Percentiles rank a stretch among this genome's conserved stretches.
These are phyloP conservation scores for Beauveria sp. DNA, from an alignment of 2,329 filamentous ascomycete genomes.

Conservation along the genomic window DNA sequence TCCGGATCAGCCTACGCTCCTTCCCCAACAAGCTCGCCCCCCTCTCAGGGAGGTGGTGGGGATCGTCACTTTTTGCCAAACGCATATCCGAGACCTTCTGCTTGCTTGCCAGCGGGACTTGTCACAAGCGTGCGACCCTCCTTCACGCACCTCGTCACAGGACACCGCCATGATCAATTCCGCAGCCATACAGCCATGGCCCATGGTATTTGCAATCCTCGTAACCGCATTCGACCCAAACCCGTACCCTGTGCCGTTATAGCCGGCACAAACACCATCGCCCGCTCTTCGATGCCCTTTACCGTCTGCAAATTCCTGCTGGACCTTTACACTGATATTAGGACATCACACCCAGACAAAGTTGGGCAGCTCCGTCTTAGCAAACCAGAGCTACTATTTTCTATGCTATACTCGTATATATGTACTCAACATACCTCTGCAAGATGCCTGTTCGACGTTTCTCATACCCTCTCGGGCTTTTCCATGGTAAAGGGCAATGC, in stretches of 20 bases:
- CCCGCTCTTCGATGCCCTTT: neutral
- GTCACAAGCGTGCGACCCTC: constrained; percentile 4
- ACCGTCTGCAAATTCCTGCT: neutral
- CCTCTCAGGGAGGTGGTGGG: neutral
- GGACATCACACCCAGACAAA: no score
- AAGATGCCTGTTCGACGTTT: neutral
- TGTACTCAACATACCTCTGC: neutral
- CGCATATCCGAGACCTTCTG: constrained; percentile 3
- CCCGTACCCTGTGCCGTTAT: neutral
- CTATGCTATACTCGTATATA: no score
- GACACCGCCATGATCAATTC: neutral
- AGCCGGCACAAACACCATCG: neutral
- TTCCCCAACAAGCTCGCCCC: neutral
- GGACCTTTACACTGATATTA: neutral
- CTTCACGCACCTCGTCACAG: constrained; percentile 1
- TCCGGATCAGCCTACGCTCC: neutral
- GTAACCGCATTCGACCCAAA: neutral
- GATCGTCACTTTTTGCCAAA: neutral
- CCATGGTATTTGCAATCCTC: neutral
- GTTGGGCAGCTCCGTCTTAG: neutral
- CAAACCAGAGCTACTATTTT: neutral
- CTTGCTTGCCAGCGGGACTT: neutral
- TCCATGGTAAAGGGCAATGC: neutral
- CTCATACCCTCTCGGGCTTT: neutral
- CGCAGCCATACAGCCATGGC: neutral